A percentile compares a stretch with the other conserved stretches of the same genome.
Evolutionary conservation across 371 early-diverging fungal genomes (phyloP).

Genomic region (Apophysomyces variabilis): DNA sequence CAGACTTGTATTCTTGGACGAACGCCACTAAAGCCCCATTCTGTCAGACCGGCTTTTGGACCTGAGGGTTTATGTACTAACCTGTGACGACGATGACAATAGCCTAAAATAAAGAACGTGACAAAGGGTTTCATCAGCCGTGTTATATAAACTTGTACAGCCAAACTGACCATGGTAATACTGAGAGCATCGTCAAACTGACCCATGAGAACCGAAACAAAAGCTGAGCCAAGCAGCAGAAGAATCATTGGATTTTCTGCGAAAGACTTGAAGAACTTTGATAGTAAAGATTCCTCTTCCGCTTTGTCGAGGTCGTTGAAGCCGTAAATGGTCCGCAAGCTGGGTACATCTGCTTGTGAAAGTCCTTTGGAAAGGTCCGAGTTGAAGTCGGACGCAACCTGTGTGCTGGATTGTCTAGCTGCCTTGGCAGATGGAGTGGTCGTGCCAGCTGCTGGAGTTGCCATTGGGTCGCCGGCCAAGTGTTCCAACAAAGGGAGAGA

Average conservation of each 20-base stretch:
- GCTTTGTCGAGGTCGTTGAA: constrained; percentile 52
- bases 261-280: constrained; percentile 49
- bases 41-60: not conserved
- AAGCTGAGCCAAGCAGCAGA: constrained; percentile 87
- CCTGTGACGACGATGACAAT: constrained; percentile 88
- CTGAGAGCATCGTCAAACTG: constrained; percentile 94
- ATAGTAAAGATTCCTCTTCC: constrained; percentile 47
- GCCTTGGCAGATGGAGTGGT: constrained; percentile 66
- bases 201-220: constrained; percentile 83
- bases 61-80: constrained; percentile 27
- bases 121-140: not conserved
- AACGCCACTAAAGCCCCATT: constrained; percentile 71
- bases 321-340: constrained; percentile 66
- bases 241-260: constrained; percentile 81
- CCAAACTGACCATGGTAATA: constrained; percentile 79
- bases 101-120: constrained; percentile 55
- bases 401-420: constrained; percentile 60
- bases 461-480: constrained; percentile 10
- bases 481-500: constrained; percentile 4
- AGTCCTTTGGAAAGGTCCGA: constrained; percentile 60
- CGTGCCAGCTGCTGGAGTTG: constrained; percentile 20
- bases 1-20: constrained; percentile 89
- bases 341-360: constrained; percentile 47
- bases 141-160: constrained; percentile 2
- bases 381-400: constrained; percentile 58